Evolutionary conservation across 805 yeast genomes (phyloP).

Genomic region (Metschnikowia reukaufii): DNA sequence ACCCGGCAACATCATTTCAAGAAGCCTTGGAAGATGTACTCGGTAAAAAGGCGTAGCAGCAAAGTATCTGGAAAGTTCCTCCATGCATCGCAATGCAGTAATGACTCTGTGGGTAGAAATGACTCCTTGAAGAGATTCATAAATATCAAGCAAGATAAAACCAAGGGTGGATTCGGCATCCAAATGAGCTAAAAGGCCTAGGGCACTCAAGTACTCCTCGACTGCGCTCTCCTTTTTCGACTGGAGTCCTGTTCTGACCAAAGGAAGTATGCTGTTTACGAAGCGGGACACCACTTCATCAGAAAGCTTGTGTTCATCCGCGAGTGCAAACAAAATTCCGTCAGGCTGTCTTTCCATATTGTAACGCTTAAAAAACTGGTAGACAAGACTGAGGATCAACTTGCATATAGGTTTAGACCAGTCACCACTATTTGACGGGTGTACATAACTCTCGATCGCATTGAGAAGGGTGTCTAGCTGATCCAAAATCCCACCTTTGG

Average conservation of each 20-base stretch:
- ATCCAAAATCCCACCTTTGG: constrained; percentile 48
- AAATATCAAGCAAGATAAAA: constrained; percentile 64
- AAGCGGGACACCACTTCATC: constrained; percentile 41
- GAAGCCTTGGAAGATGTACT: constrained; percentile 73
- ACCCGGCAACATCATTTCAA: constrained; percentile 71
- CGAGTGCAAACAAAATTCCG: constrained; percentile 26
- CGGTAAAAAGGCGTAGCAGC: constrained; percentile 62
- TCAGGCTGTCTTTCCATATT: constrained; percentile 46
- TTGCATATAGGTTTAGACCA: constrained; percentile 77
- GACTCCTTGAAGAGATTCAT: constrained; percentile 67
- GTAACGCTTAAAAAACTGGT: constrained; percentile 58
- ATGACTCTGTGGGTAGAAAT: constrained; percentile 77
- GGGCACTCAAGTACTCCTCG: constrained; percentile 55
- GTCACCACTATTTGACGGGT: constrained; percentile 90
- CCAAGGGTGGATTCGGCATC: constrained; percentile 56
- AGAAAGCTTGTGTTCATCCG: constrained; percentile 33
- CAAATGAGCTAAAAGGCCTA: constrained; percentile 64
- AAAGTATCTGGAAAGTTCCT: constrained; percentile 66
- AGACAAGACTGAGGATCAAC: constrained; percentile 58
- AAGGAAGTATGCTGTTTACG: constrained; percentile 52
- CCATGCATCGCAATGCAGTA: constrained; percentile 67
- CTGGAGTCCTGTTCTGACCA: constrained; percentile 71
- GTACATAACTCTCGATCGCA: constrained; percentile 76
- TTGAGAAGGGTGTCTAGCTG: constrained; percentile 57
- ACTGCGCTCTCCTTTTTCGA: constrained; percentile 61